Base-by-base conservation (phyloP, 192 early-diverging fungal genomes). In the Coemansia brasiliensis region DNA sequence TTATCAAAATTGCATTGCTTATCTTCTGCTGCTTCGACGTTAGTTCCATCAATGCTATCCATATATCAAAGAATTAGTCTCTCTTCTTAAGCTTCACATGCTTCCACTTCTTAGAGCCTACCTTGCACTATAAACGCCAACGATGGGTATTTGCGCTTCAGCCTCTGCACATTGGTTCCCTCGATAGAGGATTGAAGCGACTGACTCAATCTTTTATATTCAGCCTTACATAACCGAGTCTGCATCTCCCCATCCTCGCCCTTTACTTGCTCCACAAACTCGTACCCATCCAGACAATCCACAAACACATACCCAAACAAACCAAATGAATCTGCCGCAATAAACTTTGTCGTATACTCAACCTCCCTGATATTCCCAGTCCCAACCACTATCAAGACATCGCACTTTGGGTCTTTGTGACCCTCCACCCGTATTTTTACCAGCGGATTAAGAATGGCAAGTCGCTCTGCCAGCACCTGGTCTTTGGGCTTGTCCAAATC, bases 271-370 rank as follows among this genome's bases (percentile, higher is more conserved):
- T 67, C 72, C 3, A 68, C 21, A 60, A 59, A 74, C 65, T 74
- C 61, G 42, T 74, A 65, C 3, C 20, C 6, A 16, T 64, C 57
- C 57, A 67, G 26, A 46, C 72, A 74, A 59, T 98, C 94, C 58
- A 84, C 84, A 66, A 95, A 95, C n/a, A 93, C 85, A 69, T 85
- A 98, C 10, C 93, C 93, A 56, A 82, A 83, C 39, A 88, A 75
- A 7, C 94, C 95, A 56, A 83, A 83, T 0, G 84, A 70, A 52
- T 80, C 86, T 20, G 88, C 84, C 11, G 77, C 73, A 79, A 82
- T 45, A 81, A 90, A 78, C 77, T 87, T 59, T 37, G 77, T 71
- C 77, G 51, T 21, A 52, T 56, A 10, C 51, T 11, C 44, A 15
- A 3, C 9, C 4, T 22, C 12, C 24, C 26, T 2, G n/a, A 16